phyloP scores from a whole-genome alignment of 2,329 filamentous ascomycete species.

The Phoma sp. region DNA sequence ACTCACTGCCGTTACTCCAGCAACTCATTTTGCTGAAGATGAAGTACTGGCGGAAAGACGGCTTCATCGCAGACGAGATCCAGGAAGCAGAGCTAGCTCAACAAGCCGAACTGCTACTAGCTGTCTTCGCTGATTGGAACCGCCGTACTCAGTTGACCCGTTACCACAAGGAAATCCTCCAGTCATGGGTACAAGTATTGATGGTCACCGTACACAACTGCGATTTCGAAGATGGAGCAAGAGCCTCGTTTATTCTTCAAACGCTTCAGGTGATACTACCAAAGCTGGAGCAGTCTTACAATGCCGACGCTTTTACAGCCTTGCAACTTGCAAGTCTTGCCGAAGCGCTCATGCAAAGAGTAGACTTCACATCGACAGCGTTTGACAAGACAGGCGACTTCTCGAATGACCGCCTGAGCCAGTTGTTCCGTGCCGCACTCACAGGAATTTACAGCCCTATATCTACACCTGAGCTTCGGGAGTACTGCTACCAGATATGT shows the following conservation, averaged over 20 bases:
- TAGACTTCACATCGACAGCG: slow-evolving; percentile 63
- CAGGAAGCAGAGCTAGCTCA: slow-evolving; percentile 26
- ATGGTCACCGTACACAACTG: slow-evolving; percentile 83
- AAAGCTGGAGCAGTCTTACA: slow-evolving; percentile 79
- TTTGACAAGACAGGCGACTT: slow-evolving; percentile 66
- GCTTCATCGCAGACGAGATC: slow-evolving; percentile 47
- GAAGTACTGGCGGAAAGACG: slow-evolving; percentile 62
- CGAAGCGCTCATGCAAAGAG: slow-evolving; percentile 72
- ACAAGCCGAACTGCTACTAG: slow-evolving; percentile 64
- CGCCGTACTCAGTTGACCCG: slow-evolving; percentile 63
- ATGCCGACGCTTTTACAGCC: slow-evolving; percentile 72
- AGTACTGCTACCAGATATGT: slow-evolving; percentile 90
- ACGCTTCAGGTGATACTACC: slow-evolving; percentile 86
- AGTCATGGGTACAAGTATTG: slow-evolving; percentile 83
- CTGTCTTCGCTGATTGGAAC: slow-evolving; percentile 69
- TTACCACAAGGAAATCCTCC: slow-evolving; percentile 71
- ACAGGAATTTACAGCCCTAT: slow-evolving; percentile 78
- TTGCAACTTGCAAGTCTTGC: slow-evolving; percentile 79
- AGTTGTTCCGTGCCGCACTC: slow-evolving; percentile 87
- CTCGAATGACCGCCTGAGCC: slow-evolving; percentile 86
- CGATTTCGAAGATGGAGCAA: slow-evolving; percentile 75
- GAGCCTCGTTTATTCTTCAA: slow-evolving; percentile 81
- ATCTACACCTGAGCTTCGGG: slow-evolving; percentile 73
- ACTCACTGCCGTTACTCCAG: slow-evolving; percentile 72
- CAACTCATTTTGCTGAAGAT: slow-evolving; percentile 76